Conservation (phyloP, 805 yeast genomes). For the Wickerhamiella siamensis region DNA sequence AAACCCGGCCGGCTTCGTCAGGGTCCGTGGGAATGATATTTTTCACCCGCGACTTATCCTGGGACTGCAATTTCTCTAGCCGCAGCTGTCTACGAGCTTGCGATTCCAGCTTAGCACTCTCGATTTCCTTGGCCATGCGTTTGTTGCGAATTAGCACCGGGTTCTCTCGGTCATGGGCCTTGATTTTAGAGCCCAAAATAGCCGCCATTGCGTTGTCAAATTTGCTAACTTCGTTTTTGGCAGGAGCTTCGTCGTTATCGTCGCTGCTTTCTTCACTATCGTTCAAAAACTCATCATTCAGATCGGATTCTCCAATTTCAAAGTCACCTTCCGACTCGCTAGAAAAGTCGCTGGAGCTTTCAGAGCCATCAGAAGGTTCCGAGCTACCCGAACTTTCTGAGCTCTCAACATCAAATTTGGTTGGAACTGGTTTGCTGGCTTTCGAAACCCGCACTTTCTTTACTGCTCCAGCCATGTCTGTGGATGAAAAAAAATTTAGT, state of each 20-base stretch:
- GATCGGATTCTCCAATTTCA: neutral
- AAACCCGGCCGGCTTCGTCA: conserved; percentile 39
- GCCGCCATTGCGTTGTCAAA: conserved; percentile 78
- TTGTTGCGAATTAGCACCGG: conserved; percentile 81
- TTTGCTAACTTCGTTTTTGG: conserved; percentile 17
- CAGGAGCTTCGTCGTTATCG: conserved; percentile 17
- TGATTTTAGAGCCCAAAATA: conserved; percentile 67
- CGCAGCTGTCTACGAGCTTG: conserved; percentile 62
- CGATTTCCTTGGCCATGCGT: conserved; percentile 57
- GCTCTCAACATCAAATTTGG: neutral
- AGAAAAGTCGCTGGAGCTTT: neutral
- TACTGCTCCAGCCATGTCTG: neutral
- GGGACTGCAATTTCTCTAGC: conserved; percentile 53
- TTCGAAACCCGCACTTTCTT: neutral
- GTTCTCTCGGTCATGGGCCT: conserved; percentile 77
- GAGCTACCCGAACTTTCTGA: neutral
- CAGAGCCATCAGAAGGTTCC: too few species aligned
- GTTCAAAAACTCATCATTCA: conserved; percentile 4
- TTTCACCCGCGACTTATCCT: conserved; percentile 53
- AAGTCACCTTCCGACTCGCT: neutral
- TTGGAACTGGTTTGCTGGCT: neutral
- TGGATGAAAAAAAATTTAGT: neutral
- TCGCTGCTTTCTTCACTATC: conserved; percentile 17
- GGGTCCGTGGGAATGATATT: conserved; percentile 47
- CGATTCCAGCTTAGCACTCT: conserved; percentile 65